These are phyloP conservation scores for Globisporangium viniferum DNA, from an alignment of 352 stramenopile genomes.

Conservation along the genomic window DNA sequence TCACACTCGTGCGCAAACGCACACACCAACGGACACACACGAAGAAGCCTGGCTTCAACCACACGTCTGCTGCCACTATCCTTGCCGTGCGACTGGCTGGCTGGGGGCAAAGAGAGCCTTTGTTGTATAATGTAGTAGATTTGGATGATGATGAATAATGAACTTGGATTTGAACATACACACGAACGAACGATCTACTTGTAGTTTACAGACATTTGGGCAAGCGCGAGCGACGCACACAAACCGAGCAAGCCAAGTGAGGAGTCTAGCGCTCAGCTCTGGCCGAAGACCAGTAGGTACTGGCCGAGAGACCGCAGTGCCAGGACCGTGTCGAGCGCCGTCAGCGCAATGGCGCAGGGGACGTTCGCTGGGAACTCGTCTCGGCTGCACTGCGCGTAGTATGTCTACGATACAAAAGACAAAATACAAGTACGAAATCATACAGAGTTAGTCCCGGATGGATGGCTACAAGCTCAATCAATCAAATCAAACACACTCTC, in stretches of 20 bases:
- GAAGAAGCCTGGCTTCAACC: not conserved
- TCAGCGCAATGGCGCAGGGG: slow-evolving; percentile 46
- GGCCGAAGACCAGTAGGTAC: not conserved
- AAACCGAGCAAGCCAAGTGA: not conserved
- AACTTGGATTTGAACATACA: slow-evolving; percentile 11
- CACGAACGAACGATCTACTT: not conserved
- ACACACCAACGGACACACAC: not conserved
- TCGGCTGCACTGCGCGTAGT: slow-evolving; percentile 49
- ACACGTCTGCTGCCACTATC: not conserved
- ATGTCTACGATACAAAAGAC: slow-evolving; percentile 19
- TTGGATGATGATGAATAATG: slow-evolving; percentile 10
- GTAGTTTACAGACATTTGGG: slow-evolving; percentile 1
- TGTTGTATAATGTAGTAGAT: slow-evolving; percentile 23
- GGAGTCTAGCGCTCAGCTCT: not conserved
- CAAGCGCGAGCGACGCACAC: not conserved
- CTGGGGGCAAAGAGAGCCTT: not conserved
- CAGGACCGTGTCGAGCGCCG: slow-evolving; percentile 27
- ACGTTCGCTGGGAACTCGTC: slow-evolving; percentile 60
- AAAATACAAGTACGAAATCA: not conserved
- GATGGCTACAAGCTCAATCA: no score
- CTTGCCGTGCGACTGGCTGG: not conserved
- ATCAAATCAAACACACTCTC: not conserved
- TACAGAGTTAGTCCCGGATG: no score
- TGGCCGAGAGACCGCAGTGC: slow-evolving; percentile 7
- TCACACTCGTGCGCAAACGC: not conserved